These are phyloP conservation scores for Carex kokanica DNA, from an alignment of 176 grass and related monocot species.

Conservation along the genomic window DNA sequence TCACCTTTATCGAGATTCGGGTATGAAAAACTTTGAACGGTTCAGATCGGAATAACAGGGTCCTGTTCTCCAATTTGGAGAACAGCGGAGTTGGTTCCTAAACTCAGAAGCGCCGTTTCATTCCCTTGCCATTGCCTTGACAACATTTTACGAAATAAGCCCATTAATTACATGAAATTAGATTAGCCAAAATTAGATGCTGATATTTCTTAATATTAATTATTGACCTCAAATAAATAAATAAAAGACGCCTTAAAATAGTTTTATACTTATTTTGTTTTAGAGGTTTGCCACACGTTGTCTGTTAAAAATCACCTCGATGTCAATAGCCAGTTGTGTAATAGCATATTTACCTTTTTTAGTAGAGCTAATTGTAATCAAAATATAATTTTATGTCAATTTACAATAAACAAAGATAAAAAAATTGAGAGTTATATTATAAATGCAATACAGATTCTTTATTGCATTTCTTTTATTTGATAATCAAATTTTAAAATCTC, in stretches of 20 bases:
- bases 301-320: background rate
- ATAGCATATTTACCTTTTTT: background rate
- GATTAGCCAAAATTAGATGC: no score
- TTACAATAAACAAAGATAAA: background rate
- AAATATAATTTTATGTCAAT: background rate
- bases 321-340: background rate
- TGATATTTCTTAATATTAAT: no score
- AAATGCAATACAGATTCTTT: no score
- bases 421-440: no score
- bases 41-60: no score
- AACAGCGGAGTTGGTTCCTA: no score
- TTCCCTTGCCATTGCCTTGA: no score
- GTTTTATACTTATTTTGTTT: background rate
- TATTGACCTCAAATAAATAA: background rate
- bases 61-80: no score
- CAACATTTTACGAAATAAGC: background rate
- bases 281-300: background rate
- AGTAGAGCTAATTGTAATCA: background rate
- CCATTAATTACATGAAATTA: background rate
- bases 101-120: background rate
- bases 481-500: no score
- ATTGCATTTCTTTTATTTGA: no score
- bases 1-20: no score
- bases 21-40: no score
- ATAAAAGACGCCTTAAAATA: background rate